Evolutionary conservation across 805 yeast genomes (phyloP).

Genomic region (Metschnikowia rubicola): DNA sequence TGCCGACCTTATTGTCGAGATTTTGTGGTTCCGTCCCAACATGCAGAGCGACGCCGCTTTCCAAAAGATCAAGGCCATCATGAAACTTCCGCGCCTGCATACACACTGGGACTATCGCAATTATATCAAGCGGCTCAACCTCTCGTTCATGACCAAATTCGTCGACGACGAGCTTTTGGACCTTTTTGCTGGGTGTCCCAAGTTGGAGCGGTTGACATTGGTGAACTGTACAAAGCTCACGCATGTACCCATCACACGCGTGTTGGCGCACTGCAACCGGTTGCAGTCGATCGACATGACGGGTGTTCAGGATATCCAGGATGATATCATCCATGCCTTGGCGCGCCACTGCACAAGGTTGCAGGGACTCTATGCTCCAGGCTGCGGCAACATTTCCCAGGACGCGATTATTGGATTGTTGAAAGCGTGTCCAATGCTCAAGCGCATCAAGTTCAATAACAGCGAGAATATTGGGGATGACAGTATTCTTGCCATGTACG

Average conservation of each 20-base stretch:
- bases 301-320: constrained; percentile 62
- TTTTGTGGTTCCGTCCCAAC: constrained; percentile 85
- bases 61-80: constrained; percentile 52
- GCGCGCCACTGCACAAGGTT: constrained; percentile 70
- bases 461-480: constrained; percentile 64
- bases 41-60: constrained; percentile 51
- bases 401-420: constrained; percentile 58
- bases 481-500: constrained; percentile 55
- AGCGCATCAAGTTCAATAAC: constrained; percentile 78
- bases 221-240: constrained; percentile 72
- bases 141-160: constrained; percentile 66
- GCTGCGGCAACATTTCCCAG: constrained; percentile 70
- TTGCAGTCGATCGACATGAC: constrained; percentile 86
- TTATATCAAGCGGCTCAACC: constrained; percentile 74
- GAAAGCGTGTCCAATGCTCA: constrained; percentile 64
- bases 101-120: constrained; percentile 66
- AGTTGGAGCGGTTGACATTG: constrained; percentile 80
- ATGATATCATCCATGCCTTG: constrained; percentile 63
- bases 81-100: constrained; percentile 42
- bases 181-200: constrained; percentile 63
- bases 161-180: constrained; percentile 63
- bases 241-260: constrained; percentile 55
- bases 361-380: constrained; percentile 89
- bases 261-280: constrained; percentile 61
- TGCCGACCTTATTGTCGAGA: constrained; percentile 73